A percentile compares a stretch with the other conserved stretches of the same genome.
Evolutionary conservation across 1,284 basidiomycete species (phyloP).

Genomic region (Cutaneotrichosporon curvatum): DNA sequence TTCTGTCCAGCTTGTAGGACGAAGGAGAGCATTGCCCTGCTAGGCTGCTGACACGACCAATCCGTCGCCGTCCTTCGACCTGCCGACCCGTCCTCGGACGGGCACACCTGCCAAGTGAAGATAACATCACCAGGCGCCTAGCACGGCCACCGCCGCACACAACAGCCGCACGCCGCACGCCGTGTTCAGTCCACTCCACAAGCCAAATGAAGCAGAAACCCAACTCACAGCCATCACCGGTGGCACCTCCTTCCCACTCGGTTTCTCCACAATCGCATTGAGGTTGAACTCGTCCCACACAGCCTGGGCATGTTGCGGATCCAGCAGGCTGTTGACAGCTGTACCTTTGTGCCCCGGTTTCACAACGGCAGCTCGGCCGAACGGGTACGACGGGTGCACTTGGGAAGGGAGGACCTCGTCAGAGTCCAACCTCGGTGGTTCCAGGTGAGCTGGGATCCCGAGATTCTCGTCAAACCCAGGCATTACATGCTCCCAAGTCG

Average conservation of each 20-base stretch:
- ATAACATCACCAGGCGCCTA: too few species aligned
- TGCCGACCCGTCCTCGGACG: too few species aligned
- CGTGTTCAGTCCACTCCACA: too few species aligned
- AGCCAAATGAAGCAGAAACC: too few species aligned
- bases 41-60: too few species aligned
- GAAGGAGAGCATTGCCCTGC: too few species aligned
- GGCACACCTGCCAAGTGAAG: too few species aligned
- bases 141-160: too few species aligned
- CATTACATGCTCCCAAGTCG: conserved; percentile 33
- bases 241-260: conserved; percentile 34
- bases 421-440: conserved; percentile 32
- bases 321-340: conserved; percentile 2
- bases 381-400: conserved; percentile 39
- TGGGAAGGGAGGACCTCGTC: conserved; percentile 39
- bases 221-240: conserved; percentile 44
- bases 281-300: conserved; percentile 36
- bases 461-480: conserved; percentile 40
- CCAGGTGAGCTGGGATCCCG: conserved; percentile 20
- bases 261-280: conserved; percentile 26
- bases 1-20: too few species aligned
- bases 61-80: too few species aligned
- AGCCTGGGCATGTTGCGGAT: conserved; percentile 18
- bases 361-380: conserved; percentile 22
- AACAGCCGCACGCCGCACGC: too few species aligned
- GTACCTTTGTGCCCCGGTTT: conserved; percentile 13